Percentiles rank a stretch among this genome's conserved stretches.
phyloP scores from a whole-genome alignment of 2,329 filamentous ascomycete genomes.

The Chaetomium sp. region DNA sequence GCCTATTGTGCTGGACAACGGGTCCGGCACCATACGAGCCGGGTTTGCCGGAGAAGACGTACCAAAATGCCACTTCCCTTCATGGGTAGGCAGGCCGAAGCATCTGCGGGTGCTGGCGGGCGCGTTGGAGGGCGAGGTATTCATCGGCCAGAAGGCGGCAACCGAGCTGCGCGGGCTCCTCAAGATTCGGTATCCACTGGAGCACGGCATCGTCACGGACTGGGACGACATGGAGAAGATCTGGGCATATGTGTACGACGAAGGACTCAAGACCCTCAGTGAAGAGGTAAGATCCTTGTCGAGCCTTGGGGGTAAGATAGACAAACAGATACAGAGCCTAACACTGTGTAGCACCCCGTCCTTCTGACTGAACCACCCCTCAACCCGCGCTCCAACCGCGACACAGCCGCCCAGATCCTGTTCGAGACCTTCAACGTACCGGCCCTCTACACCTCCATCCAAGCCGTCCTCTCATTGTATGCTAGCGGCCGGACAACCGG shows the following conservation, averaged over 20 bases:
- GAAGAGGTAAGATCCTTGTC: conserved; percentile 70
- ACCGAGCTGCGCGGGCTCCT: conserved; percentile 88
- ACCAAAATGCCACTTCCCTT: conserved; percentile 96
- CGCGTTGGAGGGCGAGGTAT: conserved; percentile 92
- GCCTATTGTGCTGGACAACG: conserved; percentile 98
- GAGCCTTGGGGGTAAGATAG: neutral
- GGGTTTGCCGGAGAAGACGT: conserved; percentile 96
- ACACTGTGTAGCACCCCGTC: conserved; percentile 73
- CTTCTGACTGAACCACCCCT: conserved; percentile 93
- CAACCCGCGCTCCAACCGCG: conserved; percentile 93
- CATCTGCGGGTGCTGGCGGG: conserved; percentile 94
- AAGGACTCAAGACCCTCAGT: conserved; percentile 93
- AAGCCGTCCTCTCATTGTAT: conserved; percentile 94
- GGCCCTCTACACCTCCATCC: conserved; percentile 93
- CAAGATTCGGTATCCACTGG: conserved; percentile 93
- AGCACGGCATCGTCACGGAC: conserved; percentile 97
- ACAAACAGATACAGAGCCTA: neutral
- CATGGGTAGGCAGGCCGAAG: conserved; percentile 94
- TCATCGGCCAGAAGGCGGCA: conserved; percentile 87
- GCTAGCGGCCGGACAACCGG: conserved; percentile 94
- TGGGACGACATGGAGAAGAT: conserved; percentile 99
- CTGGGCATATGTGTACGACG: conserved; percentile 96
- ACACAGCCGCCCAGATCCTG: conserved; percentile 93
- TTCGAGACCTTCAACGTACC: conserved; percentile 99
- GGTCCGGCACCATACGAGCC: conserved; percentile 94